phyloP scores from a whole-genome alignment of 2,329 filamentous ascomycete species.

The Aspergillus pseudoviridinutans region DNA sequence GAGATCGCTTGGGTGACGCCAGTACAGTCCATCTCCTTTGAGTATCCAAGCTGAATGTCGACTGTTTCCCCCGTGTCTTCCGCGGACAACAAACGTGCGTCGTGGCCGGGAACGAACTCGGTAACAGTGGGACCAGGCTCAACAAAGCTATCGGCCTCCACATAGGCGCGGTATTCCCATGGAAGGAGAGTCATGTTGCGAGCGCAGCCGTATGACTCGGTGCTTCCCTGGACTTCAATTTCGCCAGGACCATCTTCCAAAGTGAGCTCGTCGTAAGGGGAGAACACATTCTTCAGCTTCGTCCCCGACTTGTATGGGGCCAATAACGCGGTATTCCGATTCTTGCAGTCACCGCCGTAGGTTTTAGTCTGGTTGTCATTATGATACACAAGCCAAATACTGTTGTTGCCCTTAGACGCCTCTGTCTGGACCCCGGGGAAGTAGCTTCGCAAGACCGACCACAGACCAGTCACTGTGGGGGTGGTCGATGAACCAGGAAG shows the following conservation, averaged over 20 bases:
- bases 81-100: conserved; percentile 52
- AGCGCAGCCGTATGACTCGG: conserved; percentile 52
- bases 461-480: conserved; percentile 55
- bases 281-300: conserved; percentile 59
- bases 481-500: conserved; percentile 50
- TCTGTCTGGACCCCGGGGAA: conserved; percentile 49
- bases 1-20: conserved; percentile 47
- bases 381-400: conserved; percentile 42
- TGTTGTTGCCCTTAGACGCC: conserved; percentile 43
- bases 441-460: conserved; percentile 55
- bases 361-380: conserved; percentile 44
- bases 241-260: conserved; percentile 44
- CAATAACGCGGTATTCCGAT: conserved; percentile 46
- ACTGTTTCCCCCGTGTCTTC: conserved; percentile 40
- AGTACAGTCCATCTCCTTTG: conserved; percentile 56
- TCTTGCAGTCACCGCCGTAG: conserved; percentile 55
- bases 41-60: conserved; percentile 54
- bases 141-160: conserved; percentile 48
- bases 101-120: conserved; percentile 57
- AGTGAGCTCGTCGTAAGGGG: conserved; percentile 53
- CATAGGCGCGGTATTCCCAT: conserved; percentile 58
- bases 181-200: conserved; percentile 47
- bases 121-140: conserved; percentile 55
- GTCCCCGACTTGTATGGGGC: conserved; percentile 52
- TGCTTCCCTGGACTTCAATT: conserved; percentile 47